These are phyloP conservation scores for Turnera subulata DNA, from an alignment of 345 rosid species.

Conservation along the genomic window DNA sequence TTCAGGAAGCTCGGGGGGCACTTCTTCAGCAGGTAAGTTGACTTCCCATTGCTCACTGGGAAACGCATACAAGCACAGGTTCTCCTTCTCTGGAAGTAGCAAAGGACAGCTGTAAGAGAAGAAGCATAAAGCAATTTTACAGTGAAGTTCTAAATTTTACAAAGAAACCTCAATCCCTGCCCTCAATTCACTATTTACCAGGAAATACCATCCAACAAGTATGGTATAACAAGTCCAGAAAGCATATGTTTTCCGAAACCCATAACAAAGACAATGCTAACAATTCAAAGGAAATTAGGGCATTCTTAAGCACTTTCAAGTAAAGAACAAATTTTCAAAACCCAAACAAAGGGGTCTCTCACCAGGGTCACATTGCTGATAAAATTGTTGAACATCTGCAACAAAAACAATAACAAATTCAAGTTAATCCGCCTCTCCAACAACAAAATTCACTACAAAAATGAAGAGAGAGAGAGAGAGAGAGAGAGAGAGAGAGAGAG, in stretches of 20 bases:
- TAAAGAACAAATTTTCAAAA: not conserved
- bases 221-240: too few species aligned
- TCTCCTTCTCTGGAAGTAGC: slow-evolving; percentile 70
- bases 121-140: not conserved
- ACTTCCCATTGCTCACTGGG: slow-evolving; percentile 84
- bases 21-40: slow-evolving; percentile 76
- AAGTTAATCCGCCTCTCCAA: too few species aligned
- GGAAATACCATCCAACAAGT: too few species aligned
- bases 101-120: too few species aligned
- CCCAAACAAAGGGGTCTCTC: not conserved
- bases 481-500: too few species aligned
- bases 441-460: too few species aligned
- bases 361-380: slow-evolving; percentile 26
- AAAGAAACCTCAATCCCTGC: not conserved
- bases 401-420: not conserved
- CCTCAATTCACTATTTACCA: too few species aligned
- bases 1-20: slow-evolving; percentile 93
- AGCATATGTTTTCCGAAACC: too few species aligned
- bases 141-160: not conserved
- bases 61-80: slow-evolving; percentile 76
- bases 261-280: too few species aligned
- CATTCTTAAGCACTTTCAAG: not conserved
- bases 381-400: slow-evolving; percentile 24
- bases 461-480: too few species aligned
- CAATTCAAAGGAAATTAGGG: too few species aligned